A percentile compares a stretch with the other conserved stretches of the same genome.
These are phyloP conservation scores for Pilasporangium apinafurcum DNA, from an alignment of 352 stramenopile genomes.

Conservation along the genomic window DNA sequence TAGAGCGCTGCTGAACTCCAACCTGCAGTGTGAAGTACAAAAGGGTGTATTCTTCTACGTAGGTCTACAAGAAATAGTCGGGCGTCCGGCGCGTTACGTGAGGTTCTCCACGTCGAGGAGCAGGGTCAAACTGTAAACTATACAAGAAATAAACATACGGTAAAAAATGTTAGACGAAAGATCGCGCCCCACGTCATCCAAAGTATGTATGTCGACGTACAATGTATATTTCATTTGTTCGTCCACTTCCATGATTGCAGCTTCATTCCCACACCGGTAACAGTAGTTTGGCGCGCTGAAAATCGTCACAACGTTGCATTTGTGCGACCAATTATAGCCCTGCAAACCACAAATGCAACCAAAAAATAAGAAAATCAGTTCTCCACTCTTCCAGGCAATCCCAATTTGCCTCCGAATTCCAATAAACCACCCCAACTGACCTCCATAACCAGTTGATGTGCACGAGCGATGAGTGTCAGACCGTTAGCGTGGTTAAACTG, in stretches of 20 bases:
- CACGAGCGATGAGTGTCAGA: constrained; percentile 89
- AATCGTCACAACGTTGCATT: constrained; percentile 97
- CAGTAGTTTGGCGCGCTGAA: constrained; percentile 99
- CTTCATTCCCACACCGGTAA: constrained; percentile 98
- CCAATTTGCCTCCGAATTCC: too few species aligned
- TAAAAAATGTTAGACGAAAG: too few species aligned
- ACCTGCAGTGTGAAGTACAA: too few species aligned
- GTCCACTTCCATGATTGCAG: constrained; percentile 96
- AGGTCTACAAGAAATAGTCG: constrained; percentile 93
- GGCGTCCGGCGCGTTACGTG: constrained; percentile 91
- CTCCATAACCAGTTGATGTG: constrained; percentile 93
- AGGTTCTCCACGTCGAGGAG: constrained; percentile 89
- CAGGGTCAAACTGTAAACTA: constrained; percentile 94
- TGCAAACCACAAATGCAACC: too few species aligned
- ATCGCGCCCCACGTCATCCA: too few species aligned
- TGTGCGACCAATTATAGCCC: constrained; percentile 95
- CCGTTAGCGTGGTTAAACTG: constrained; percentile 94
- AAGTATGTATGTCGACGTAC: too few species aligned
- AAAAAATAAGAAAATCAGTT: constrained; percentile 8
- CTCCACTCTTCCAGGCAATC: background rate
- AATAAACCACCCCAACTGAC: constrained; percentile 36
- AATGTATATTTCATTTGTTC: constrained; percentile 95
- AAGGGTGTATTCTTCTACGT: too few species aligned
- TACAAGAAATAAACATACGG: constrained; percentile 1
- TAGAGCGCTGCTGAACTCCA: too few species aligned